A percentile compares a stretch with the other conserved stretches of the same genome.
These are phyloP conservation scores for Breynia disticha DNA, from an alignment of 441 rosid genomes.

Conservation along the genomic window DNA sequence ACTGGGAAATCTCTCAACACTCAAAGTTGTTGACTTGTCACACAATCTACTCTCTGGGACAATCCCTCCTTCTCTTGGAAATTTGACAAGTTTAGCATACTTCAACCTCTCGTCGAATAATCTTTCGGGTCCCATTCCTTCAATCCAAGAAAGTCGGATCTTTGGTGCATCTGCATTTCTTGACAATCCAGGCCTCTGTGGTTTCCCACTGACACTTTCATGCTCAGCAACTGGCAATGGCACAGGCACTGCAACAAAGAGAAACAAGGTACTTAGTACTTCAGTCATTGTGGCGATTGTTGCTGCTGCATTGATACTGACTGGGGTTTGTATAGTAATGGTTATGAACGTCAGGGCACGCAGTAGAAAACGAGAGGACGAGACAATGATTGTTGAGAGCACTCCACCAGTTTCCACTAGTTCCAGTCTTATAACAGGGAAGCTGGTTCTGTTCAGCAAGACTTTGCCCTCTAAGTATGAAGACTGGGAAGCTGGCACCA, in stretches of 20 bases:
- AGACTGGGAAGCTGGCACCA: slow-evolving; percentile 93
- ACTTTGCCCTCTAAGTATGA: slow-evolving; percentile 79
- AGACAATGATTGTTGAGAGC: slow-evolving; percentile 49
- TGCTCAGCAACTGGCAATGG: slow-evolving; percentile 33
- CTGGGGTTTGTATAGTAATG: slow-evolving; percentile 69
- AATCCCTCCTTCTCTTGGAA: slow-evolving; percentile 66
- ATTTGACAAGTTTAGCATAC: slow-evolving; percentile 30
- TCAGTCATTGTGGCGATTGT: slow-evolving; percentile 77
- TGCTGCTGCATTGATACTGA: slow-evolving; percentile 73
- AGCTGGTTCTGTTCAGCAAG: slow-evolving; percentile 90
- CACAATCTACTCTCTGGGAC: slow-evolving; percentile 56
- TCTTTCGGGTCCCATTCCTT: slow-evolving; percentile 68
- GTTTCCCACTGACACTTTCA: slow-evolving; percentile 48
- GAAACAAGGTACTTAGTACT: slow-evolving; percentile 45
- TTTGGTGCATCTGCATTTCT: slow-evolving; percentile 62
- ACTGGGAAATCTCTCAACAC: slow-evolving; percentile 48
- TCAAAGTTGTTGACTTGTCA: slow-evolving; percentile 60
- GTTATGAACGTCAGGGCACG: slow-evolving; percentile 74
- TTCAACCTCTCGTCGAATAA: slow-evolving; percentile 70
- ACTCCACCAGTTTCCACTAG: slow-evolving; percentile 66
- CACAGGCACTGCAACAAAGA: slow-evolving; percentile 22
- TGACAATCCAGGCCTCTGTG: slow-evolving; percentile 67
- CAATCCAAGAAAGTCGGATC: slow-evolving; percentile 28
- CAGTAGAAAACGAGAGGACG: slow-evolving; percentile 38
- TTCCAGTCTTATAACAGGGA: slow-evolving; percentile 67